phyloP scores from a whole-genome alignment of 2,329 filamentous ascomycete genomes.

The Cordyceps tenuipes region DNA sequence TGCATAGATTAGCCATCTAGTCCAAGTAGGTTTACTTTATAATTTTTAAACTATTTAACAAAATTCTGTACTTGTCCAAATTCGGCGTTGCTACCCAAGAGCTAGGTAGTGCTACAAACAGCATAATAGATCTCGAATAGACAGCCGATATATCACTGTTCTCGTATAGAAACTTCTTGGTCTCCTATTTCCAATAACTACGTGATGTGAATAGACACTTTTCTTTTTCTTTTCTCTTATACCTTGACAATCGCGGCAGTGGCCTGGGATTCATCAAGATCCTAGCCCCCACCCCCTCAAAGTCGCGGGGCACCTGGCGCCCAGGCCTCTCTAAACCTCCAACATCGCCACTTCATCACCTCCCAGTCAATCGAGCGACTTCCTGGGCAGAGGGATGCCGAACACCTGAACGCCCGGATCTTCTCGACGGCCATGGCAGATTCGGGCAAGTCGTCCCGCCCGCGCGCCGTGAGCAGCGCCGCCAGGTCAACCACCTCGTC shows the following conservation, averaged over 20 bases:
- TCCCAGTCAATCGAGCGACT: neutral
- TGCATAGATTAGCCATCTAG: neutral
- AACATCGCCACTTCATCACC: neutral
- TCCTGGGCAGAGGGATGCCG: neutral
- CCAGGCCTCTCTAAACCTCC: neutral
- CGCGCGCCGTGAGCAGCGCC: constrained; percentile 5
- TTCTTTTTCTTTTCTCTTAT: too few species aligned
- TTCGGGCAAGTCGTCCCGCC: constrained; percentile 5
- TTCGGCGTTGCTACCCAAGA: too few species aligned
- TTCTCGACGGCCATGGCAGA: constrained; percentile 3
- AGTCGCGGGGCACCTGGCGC: neutral
- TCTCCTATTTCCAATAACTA: too few species aligned
- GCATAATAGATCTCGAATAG: too few species aligned
- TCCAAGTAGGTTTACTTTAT: neutral
- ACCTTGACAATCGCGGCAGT: neutral
- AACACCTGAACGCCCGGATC: neutral
- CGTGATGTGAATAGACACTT: too few species aligned
- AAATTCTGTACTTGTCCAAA: too few species aligned
- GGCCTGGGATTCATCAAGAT: neutral
- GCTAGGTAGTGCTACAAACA: too few species aligned
- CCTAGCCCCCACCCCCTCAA: neutral
- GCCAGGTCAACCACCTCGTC: neutral
- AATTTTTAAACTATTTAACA: neutral
- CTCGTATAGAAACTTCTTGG: too few species aligned
- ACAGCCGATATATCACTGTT: too few species aligned